Evolutionary conservation across 805 yeast species (phyloP).

Genomic region (Candida sonorensis): DNA sequence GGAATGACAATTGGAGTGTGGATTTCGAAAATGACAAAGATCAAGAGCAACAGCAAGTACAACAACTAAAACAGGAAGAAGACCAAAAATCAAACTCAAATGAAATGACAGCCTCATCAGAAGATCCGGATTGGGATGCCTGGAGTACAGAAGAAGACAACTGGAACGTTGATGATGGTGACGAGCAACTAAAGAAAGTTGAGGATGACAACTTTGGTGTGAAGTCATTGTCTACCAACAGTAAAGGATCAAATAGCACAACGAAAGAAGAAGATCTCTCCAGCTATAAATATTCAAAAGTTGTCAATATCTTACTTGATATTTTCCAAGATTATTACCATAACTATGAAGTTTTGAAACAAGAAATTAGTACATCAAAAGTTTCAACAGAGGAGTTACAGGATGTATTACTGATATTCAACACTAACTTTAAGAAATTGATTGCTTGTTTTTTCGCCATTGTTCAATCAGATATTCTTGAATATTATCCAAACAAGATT

Average conservation of each 20-base stretch:
- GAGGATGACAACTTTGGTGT: conserved; percentile 11
- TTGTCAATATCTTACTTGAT: conserved; percentile 9
- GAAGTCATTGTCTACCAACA: conserved; percentile 14
- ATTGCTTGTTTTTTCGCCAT: conserved; percentile 22
- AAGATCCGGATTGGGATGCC: no score
- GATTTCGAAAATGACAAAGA: conserved; percentile 2
- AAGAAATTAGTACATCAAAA: conserved; percentile 4
- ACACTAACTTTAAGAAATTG: conserved; percentile 21
- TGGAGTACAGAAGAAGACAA: conserved; percentile 23
- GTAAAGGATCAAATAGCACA: conserved; percentile 9
- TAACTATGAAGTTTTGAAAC: conserved; percentile 12
- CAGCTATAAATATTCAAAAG: conserved; percentile 14
- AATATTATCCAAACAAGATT: conserved; percentile 18
- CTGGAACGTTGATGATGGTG: no score
- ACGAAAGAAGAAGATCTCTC: no score
- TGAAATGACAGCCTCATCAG: no score
- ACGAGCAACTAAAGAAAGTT: no score
- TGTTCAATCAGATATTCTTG: conserved; percentile 9
- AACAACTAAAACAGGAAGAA: no score
- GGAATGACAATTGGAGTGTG: conserved; percentile 21
- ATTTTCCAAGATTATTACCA: conserved; percentile 14
- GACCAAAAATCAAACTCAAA: no score
- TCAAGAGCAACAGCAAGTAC: conserved; percentile 8
- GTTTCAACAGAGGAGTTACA: conserved; percentile 8
- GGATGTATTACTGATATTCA: conserved; percentile 19